phyloP scores from a whole-genome alignment of 805 yeast genomes.

The Vanderwaltozyma yarrowii region DNA sequence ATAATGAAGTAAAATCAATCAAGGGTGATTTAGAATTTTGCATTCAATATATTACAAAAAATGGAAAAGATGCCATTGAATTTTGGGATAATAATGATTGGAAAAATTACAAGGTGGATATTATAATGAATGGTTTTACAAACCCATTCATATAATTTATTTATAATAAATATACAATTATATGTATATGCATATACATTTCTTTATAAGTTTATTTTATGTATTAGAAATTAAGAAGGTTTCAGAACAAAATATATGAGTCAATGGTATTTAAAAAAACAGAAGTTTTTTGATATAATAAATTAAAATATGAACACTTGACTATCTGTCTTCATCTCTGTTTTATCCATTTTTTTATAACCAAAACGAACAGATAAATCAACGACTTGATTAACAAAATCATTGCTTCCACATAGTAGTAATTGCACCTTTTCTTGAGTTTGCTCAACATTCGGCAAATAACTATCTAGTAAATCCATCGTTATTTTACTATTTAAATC shows the following conservation, averaged over 20 bases:
- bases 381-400: background rate
- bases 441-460: background rate
- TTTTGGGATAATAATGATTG: slow-evolving; percentile 26
- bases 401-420: background rate
- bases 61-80: slow-evolving; percentile 9
- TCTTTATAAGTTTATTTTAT: too few relatives aligned
- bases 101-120: slow-evolving; percentile 18
- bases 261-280: too few relatives aligned
- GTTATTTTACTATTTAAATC: slow-evolving; percentile 52
- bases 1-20: slow-evolving; percentile 4
- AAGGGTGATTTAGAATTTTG: slow-evolving; percentile 19
- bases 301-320: too few relatives aligned
- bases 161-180: too few relatives aligned
- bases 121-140: slow-evolving; percentile 4
- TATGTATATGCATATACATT: too few relatives aligned
- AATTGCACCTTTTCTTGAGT: background rate
- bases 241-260: too few relatives aligned
- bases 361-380: background rate
- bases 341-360: background rate
- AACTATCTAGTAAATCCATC: slow-evolving; percentile 1
- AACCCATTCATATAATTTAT: background rate
- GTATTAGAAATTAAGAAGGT: too few relatives aligned
- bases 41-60: slow-evolving; percentile 19
- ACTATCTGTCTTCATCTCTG: background rate
- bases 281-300: too few relatives aligned